Conservation (phyloP, 306 rosid genomes). For the Rosa persica region DNA sequence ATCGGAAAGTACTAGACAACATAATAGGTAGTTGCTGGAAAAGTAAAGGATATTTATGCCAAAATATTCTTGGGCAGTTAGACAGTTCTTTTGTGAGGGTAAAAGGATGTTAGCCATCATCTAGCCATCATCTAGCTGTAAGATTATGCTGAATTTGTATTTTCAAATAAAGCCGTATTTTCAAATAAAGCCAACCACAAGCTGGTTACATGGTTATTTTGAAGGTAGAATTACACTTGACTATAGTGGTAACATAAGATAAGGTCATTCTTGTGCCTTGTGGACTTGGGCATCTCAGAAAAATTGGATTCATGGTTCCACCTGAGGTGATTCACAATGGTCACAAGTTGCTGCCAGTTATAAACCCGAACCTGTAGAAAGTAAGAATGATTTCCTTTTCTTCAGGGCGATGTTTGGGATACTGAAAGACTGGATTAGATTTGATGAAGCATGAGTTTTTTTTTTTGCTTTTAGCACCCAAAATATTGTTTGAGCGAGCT, state of each 20-base stretch:
- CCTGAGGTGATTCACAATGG: no score
- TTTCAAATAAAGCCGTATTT: neutral
- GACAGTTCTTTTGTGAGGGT: neutral
- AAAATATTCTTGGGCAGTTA: neutral
- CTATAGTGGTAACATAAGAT: neutral
- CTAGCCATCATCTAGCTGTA: neutral
- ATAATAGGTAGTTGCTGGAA: neutral
- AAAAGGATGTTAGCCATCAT: neutral
- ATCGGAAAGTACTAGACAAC: neutral
- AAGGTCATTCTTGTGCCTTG: no score
- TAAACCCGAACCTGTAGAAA: no score
- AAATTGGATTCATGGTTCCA: no score
- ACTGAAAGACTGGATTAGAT: no score
- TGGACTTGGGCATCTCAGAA: no score
- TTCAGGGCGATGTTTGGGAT: no score
- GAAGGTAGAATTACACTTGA: neutral
- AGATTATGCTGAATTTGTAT: neutral
- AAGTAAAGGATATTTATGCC: neutral
- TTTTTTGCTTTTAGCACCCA: no score
- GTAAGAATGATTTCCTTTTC: no score
- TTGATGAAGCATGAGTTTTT: no score
- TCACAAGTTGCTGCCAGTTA: no score
- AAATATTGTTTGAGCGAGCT: no score
- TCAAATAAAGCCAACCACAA: neutral
- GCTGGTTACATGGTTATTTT: neutral